phyloP scores from a whole-genome alignment of 2,329 filamentous ascomycete species.

The Fusarium virguliforme region DNA sequence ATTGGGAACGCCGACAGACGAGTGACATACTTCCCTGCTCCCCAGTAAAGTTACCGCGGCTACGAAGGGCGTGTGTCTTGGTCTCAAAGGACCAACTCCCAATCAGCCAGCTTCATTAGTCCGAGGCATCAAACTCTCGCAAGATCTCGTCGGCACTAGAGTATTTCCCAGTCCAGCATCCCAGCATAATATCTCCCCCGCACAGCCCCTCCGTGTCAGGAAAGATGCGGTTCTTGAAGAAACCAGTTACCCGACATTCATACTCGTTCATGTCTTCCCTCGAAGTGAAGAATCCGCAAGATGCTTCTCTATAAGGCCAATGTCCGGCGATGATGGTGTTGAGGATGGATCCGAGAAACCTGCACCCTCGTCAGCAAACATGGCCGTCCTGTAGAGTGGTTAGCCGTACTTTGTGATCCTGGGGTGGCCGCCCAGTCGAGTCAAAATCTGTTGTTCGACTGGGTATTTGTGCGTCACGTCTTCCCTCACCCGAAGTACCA shows the following conservation, averaged over 20 bases:
- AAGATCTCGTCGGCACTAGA: not conserved
- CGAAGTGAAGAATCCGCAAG: not conserved
- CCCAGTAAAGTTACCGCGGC: too few species aligned
- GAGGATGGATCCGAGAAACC: not conserved
- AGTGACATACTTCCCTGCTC: not conserved
- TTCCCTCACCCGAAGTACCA: not conserved
- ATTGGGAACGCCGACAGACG: not conserved
- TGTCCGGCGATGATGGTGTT: not conserved
- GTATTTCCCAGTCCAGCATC: not conserved
- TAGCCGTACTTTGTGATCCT: not conserved
- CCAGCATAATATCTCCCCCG: not conserved
- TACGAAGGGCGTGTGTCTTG: not conserved
- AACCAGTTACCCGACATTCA: not conserved
- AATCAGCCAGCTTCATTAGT: not conserved
- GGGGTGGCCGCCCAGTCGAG: not conserved
- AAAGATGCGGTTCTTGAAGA: not conserved
- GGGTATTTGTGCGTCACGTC: not conserved
- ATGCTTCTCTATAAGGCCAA: not conserved
- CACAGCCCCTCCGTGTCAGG: not conserved
- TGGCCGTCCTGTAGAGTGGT: not conserved
- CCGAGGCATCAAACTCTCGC: not conserved
- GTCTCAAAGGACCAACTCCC: not conserved
- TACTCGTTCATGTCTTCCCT: not conserved
- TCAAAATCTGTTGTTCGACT: not conserved
- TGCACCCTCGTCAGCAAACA: not conserved